phyloP scores from a whole-genome alignment of 495 filamentous ascomycete genomes.

The Cairneyella variabilis region DNA sequence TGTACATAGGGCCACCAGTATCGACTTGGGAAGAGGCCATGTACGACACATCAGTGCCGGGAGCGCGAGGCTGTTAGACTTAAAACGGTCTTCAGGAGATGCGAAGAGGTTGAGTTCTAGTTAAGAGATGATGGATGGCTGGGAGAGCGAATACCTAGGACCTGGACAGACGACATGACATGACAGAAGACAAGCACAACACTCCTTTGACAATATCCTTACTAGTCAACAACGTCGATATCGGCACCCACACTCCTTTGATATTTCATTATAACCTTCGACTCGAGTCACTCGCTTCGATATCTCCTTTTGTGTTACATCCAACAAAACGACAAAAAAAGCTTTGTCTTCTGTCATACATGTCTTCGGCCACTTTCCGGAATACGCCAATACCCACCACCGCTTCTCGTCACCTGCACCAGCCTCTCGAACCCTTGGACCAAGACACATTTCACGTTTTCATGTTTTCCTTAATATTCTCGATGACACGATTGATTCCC shows the following conservation, averaged over 20 bases:
- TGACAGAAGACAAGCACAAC: constrained; percentile 23
- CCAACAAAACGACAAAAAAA: not conserved
- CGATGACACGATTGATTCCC: constrained; percentile 23
- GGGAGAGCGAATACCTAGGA: not conserved
- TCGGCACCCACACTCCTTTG: constrained; percentile 15
- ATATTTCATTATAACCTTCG: constrained; percentile 5
- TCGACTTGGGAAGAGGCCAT: constrained; percentile 60
- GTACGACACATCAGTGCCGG: constrained; percentile 69
- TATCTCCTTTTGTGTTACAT: constrained; percentile 6
- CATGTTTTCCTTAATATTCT: constrained; percentile 10
- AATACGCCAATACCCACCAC: not conserved
- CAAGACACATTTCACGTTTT: constrained; percentile 1
- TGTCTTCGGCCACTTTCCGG: not conserved
- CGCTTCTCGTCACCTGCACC: too few species aligned
- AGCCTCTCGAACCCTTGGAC: too few species aligned
- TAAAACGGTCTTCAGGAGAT: constrained; percentile 41
- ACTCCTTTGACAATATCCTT: constrained; percentile 26
- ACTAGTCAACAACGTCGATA: constrained; percentile 5
- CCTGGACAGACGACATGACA: constrained; percentile 11
- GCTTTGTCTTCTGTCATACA: constrained; percentile 10
- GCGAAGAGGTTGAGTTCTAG: constrained; percentile 29
- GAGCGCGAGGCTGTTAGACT: constrained; percentile 64
- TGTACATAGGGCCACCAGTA: constrained; percentile 60
- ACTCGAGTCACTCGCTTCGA: constrained; percentile 14
- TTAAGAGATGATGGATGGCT: constrained; percentile 1